Evolutionary conservation across 306 rosid genomes (phyloP).

Genomic region (Dalbergia oliveri): DNA sequence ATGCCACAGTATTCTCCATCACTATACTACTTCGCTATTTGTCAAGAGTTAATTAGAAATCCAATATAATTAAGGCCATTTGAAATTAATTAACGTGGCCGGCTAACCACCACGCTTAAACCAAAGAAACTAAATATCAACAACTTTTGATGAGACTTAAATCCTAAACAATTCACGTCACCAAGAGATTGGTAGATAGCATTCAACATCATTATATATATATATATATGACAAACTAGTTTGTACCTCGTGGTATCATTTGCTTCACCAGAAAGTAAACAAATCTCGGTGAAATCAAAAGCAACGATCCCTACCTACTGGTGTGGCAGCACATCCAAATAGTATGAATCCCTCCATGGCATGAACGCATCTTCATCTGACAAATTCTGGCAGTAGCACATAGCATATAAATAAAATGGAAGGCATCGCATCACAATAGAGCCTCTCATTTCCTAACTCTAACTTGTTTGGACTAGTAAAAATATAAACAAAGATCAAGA

Average conservation of each 20-base stretch:
- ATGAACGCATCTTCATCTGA: conserved; percentile 43
- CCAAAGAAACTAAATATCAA: too few species aligned
- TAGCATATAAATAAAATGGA: conserved; percentile 2
- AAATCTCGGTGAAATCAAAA: not conserved
- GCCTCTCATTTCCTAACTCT: not conserved
- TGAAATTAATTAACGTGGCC: too few species aligned
- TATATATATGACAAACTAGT: not conserved
- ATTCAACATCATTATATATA: not conserved
- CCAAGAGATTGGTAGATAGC: not conserved
- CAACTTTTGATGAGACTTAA: too few species aligned
- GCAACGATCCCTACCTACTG: not conserved
- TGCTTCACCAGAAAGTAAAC: not conserved
- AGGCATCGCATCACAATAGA: not conserved
- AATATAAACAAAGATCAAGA: not conserved
- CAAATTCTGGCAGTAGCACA: conserved; percentile 34
- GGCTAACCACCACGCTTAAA: too few species aligned
- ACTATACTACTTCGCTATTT: too few species aligned
- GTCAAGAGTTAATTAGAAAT: too few species aligned
- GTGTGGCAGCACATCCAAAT: conserved; percentile 49
- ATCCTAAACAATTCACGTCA: conserved; percentile 10
- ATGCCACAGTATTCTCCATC: not conserved
- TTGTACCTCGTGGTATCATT: not conserved
- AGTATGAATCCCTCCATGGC: conserved; percentile 65
- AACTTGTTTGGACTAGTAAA: not conserved
- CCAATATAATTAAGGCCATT: too few species aligned